Evolutionary conservation across 1,139 yeast species (phyloP), one percentile per base, ranked within the genome.

Genomic region (Nakaseomyces kungkrabaensis): DNA sequence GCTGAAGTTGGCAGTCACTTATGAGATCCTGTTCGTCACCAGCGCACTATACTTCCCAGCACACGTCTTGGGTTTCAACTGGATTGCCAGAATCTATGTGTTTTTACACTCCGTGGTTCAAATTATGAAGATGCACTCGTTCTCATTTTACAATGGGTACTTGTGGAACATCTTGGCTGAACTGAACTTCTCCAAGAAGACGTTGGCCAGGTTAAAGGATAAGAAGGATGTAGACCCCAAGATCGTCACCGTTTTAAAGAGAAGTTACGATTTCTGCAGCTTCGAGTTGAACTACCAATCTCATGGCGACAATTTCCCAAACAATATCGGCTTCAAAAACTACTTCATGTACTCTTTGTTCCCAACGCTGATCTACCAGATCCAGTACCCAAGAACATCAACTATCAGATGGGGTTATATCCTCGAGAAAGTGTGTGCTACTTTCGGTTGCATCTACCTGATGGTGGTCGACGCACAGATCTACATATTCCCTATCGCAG

Each of bases 71-170:
- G 67, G 72, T 31, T 84, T 74, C 59, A 86, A 89, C 5, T 90
- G 97, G 97, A 84, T 88, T 50, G 96, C 87, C 1, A 80, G 81
- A 60, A 89, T 89, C 37, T 90, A 85, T 59, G 68, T 90, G 54
- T 75, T 85, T 51, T 72, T 90, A 51, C 97, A 90, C 66, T 78
- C 87, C 11, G 72, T 87, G 47, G 97, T 90, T 4, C 71, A 88
- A 57, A 65, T 90, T 54, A 90, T 90, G 97, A 90, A 90, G 65
- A 83, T 82, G 80, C 96, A 90, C 65, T 87, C 96, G 3, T 90
- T 82, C 62, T 85, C 85, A 1, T 87, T 83, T 59, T 89, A 82
- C 68, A 88, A 89, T 63, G 97, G 97, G 0, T 87, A 89, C 63
- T 69, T 89, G 49, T 86, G 95, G 90, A 70, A 68, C 36, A 76